Evolutionary conservation across 345 rosid genomes (phyloP), one percentile per base, ranked within the genome.

Genomic region (Moricandia moricandioides): DNA sequence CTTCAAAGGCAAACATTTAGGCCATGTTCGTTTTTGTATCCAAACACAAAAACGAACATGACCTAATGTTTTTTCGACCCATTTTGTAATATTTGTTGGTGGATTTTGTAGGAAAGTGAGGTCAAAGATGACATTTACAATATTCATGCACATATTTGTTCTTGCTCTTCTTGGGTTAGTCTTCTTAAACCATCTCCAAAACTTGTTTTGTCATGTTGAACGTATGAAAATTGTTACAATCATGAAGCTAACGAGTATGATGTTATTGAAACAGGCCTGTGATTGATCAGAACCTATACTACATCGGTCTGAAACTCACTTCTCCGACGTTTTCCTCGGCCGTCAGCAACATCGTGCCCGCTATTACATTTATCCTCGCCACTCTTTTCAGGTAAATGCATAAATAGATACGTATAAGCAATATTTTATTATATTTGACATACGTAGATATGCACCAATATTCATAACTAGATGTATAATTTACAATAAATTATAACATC

Each of bases 281-380:
- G 89, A 91, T 94, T 47, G 98, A 94, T 73, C 98, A 94, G 72
- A 91, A 91, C 79, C 90, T 94, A 62, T 91, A 91, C 69, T 94
- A 91, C 40, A 91, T 96, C 57, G 97, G 98, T 51, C 74, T 94
- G 74, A 94, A 88, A 75, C 89, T 75, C 39, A 94, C 98, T 1
- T 91, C 97, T 11, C 96, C 98, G 13, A 91, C 97, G 45, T 94
- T 91, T 81, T 81, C 98, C 10, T 76, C 95, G 54, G 95, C 96
- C 66, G 84, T 91, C 86, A 94, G 96, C 82, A 94, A 94, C 81
- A 88, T 90, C 88, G 88, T 91, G 27, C 97, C 97, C 39, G 92
- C 91, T 4, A 81, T 90, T 89, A 91, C 98, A 18, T 85, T 94
- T 73, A 82, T 90, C 51, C 83, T 94, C 88, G 97, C 96, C 70